A percentile compares a stretch with the other conserved stretches of the same genome.
These are phyloP conservation scores for Astragalus membranaceus DNA, from an alignment of 306 rosid species.

Conservation along the genomic window DNA sequence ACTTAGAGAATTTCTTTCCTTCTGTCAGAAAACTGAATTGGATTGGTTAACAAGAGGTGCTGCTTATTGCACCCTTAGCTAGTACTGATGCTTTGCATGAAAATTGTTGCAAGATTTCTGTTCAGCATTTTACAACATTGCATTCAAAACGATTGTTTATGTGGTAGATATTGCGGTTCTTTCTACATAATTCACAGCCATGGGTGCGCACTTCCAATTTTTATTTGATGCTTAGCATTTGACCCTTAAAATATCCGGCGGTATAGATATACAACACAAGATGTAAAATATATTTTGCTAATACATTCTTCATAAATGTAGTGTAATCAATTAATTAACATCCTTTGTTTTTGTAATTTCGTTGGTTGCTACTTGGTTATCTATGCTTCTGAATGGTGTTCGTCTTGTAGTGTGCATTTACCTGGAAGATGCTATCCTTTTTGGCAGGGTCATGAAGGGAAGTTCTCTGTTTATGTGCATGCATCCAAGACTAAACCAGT, in stretches of 20 bases:
- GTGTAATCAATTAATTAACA: slow-evolving; percentile 5
- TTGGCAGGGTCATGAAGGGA: slow-evolving; percentile 96
- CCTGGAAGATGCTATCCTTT: slow-evolving; percentile 21
- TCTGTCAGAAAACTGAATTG: background rate
- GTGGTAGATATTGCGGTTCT: background rate
- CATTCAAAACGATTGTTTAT: background rate
- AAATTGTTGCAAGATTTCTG: background rate
- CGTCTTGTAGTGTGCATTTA: slow-evolving; percentile 18
- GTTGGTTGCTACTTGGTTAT: background rate
- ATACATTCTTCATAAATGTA: background rate
- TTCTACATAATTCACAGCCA: background rate
- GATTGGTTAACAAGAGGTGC: background rate
- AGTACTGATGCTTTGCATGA: background rate
- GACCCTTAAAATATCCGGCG: background rate
- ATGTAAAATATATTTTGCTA: background rate
- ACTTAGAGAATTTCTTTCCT: slow-evolving; percentile 1
- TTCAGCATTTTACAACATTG: background rate
- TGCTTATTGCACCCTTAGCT: background rate
- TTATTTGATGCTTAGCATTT: background rate
- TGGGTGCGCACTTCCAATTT: background rate
- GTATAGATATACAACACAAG: background rate
- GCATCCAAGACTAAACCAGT: slow-evolving; percentile 80
- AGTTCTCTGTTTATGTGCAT: slow-evolving; percentile 90
- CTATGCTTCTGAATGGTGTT: slow-evolving; percentile 2
- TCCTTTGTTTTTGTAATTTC: slow-evolving; percentile 13